Percentiles rank a stretch among this genome's conserved stretches.
These are phyloP conservation scores for Ophiognomonia clavigignenti-juglandacearum DNA, from an alignment of 2,329 filamentous ascomycete species.

Conservation along the genomic window DNA sequence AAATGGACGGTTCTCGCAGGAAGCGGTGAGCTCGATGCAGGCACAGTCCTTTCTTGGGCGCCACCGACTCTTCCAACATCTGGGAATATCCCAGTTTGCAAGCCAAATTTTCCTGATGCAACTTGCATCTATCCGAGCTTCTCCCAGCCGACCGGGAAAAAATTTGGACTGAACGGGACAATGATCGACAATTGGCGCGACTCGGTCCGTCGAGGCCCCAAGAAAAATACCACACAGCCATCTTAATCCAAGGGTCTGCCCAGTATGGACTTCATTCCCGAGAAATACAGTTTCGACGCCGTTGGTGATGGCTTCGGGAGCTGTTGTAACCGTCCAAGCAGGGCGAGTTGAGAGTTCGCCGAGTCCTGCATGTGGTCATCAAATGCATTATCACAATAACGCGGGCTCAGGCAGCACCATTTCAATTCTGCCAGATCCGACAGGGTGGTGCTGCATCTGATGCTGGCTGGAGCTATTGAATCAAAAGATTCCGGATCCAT, in stretches of 20 bases:
- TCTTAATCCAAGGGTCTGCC: background rate
- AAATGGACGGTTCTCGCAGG: too few species aligned
- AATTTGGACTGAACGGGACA: slow-evolving; percentile 9
- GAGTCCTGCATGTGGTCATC: too few species aligned
- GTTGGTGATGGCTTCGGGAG: background rate
- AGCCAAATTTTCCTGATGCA: background rate
- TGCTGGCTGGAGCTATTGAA: too few species aligned
- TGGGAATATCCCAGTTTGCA: slow-evolving; percentile 13
- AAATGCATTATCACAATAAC: too few species aligned
- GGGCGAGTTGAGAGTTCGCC: background rate
- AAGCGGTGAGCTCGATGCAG: slow-evolving; percentile 16
- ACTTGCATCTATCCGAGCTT: slow-evolving; percentile 6
- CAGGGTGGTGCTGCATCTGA: too few species aligned
- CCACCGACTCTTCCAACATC: slow-evolving; percentile 7
- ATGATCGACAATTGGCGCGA: slow-evolving; percentile 11
- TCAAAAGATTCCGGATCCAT: too few species aligned
- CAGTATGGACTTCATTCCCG: background rate
- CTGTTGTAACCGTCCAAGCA: background rate
- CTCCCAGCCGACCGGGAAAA: background rate
- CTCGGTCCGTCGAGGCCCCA: slow-evolving; percentile 13
- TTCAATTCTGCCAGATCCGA: too few species aligned
- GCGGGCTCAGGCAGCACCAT: too few species aligned
- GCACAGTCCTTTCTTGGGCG: slow-evolving; percentile 13
- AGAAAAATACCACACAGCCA: background rate
- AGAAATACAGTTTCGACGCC: background rate